Evolutionary conservation across 1,284 basidiomycete species (phyloP).

Genomic region (Earliella scabrosa): DNA sequence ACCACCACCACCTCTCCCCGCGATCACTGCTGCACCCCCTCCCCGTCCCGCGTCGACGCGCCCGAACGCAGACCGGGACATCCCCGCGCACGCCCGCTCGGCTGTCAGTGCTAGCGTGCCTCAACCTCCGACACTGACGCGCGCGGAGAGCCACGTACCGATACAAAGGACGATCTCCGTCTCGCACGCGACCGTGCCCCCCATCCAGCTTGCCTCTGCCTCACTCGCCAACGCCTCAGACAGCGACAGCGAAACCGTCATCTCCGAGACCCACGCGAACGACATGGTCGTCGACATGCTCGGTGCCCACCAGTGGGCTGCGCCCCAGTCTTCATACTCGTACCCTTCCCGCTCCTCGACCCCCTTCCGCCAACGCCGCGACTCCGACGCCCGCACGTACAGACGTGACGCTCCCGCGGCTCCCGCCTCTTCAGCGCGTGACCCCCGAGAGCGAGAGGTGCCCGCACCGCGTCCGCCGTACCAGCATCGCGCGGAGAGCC

Average conservation of each 20-base stretch:
- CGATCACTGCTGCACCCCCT: slow-evolving; percentile 20
- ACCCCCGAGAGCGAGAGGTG: background rate
- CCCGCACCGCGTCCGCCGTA: background rate
- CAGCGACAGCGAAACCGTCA: slow-evolving; percentile 30
- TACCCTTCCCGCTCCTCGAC: slow-evolving; percentile 6
- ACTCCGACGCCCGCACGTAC: slow-evolving; percentile 7
- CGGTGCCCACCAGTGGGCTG: slow-evolving; percentile 15
- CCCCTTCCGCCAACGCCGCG: slow-evolving; percentile 14
- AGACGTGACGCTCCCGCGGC: slow-evolving; percentile 1
- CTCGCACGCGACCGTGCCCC: slow-evolving; percentile 15
- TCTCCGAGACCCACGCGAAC: slow-evolving; percentile 20
- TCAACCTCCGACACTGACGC: too few species aligned
- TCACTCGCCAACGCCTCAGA: slow-evolving; percentile 23
- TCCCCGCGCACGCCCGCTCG: slow-evolving; percentile 7
- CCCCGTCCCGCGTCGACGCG: slow-evolving; percentile 20
- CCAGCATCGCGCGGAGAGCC: slow-evolving; percentile 8
- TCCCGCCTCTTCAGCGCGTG: background rate
- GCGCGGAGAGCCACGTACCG: slow-evolving; percentile 19
- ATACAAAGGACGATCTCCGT: slow-evolving; percentile 10
- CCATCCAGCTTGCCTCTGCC: slow-evolving; percentile 14
- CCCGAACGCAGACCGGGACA: slow-evolving; percentile 11
- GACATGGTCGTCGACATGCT: slow-evolving; percentile 25
- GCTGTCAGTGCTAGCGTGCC: too few species aligned
- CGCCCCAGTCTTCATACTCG: background rate
- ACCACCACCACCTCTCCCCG: slow-evolving; percentile 13